Conservation (phyloP, 1,284 basidiomycete species). For the Trametes versicolor region DNA sequence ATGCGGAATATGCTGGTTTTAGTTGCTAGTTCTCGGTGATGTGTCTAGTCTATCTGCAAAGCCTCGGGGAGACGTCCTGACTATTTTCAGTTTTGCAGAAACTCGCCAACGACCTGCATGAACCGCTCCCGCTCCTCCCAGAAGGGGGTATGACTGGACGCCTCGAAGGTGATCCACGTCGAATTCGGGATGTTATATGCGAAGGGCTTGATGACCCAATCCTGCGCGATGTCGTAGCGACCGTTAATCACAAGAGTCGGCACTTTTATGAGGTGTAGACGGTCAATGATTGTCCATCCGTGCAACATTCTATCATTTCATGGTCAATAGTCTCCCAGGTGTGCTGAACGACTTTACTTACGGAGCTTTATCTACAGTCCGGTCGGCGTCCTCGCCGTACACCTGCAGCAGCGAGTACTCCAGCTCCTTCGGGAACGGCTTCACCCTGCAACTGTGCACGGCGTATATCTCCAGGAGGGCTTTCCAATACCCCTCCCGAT, state of each 20-base stretch:
- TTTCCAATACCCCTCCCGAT: slow-evolving; percentile 36
- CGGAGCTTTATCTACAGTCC: slow-evolving; percentile 35
- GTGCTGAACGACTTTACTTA: slow-evolving; percentile 12
- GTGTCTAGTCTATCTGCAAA: no score
- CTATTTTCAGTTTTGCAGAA: slow-evolving; percentile 18
- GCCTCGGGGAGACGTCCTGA: no score
- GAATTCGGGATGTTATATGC: slow-evolving; percentile 35
- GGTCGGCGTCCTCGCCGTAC: slow-evolving; percentile 32
- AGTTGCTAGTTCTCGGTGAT: no score
- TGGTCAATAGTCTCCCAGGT: neutral
- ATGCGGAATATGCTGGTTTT: no score
- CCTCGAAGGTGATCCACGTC: slow-evolving; percentile 40
- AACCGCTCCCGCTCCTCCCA: slow-evolving; percentile 39
- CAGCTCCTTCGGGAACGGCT: slow-evolving; percentile 38
- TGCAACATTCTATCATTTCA: slow-evolving; percentile 28
- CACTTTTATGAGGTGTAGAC: slow-evolving; percentile 37
- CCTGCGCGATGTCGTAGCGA: slow-evolving; percentile 38
- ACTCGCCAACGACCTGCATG: slow-evolving; percentile 33
- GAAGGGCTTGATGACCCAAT: slow-evolving; percentile 38
- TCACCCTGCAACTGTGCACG: slow-evolving; percentile 36
- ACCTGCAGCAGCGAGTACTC: slow-evolving; percentile 28
- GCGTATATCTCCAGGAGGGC: slow-evolving; percentile 38
- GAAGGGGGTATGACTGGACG: slow-evolving; percentile 42
- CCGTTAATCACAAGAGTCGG: slow-evolving; percentile 44
- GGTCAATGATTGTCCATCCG: slow-evolving; percentile 40